phyloP scores from a whole-genome alignment of 768 basidiomycete species.

The Podaxis pistillaris region DNA sequence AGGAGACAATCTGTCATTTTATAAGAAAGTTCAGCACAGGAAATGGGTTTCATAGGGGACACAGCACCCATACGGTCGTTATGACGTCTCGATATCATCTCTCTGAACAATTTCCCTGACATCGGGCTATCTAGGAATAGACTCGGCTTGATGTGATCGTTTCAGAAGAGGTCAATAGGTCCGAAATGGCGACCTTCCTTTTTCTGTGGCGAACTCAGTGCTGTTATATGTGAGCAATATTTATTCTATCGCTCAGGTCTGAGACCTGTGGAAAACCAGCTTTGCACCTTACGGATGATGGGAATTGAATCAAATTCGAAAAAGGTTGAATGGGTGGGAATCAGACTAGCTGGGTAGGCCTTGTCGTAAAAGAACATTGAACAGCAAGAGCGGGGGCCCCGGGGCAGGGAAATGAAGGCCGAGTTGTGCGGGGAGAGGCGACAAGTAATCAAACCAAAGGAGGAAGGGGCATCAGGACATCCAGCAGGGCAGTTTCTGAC shows the following conservation, averaged over 20 bases:
- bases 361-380: background rate
- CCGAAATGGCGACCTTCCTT: background rate
- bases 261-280: background rate
- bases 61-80: background rate
- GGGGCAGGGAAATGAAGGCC: background rate
- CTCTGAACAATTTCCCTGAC: slow-evolving; percentile 4
- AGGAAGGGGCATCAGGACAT: background rate
- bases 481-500: background rate
- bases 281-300: background rate
- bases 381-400: too few relatives aligned
- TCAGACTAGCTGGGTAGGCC: background rate
- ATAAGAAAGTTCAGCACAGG: background rate
- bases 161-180: background rate
- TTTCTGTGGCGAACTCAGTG: background rate
- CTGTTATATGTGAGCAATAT: background rate
- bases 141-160: background rate
- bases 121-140: slow-evolving; percentile 1
- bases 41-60: background rate
- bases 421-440: background rate
- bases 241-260: background rate
- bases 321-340: background rate
- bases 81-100: background rate
- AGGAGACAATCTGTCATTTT: background rate
- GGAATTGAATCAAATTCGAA: background rate
- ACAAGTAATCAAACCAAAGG: slow-evolving; percentile 11